Conservation (phyloP, 352 stramenopile genomes). For the Halophytophthora polymorphica region DNA sequence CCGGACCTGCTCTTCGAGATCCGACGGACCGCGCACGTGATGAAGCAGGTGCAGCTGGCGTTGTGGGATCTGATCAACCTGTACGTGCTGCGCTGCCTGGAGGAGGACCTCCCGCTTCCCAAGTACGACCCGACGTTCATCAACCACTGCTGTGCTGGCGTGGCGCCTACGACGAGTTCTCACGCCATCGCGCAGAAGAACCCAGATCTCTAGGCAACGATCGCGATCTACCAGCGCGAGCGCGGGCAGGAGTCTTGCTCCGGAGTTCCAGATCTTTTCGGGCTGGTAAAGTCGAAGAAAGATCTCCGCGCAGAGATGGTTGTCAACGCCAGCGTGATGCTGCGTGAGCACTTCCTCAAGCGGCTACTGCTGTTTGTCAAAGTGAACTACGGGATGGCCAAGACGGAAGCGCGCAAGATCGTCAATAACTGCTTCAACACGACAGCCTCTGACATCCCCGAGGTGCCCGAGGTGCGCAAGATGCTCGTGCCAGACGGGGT, state of each 20-base stretch:
- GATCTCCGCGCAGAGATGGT: slow-evolving; percentile 11
- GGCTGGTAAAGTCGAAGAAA: background rate
- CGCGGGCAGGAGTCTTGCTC: background rate
- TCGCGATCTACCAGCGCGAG: slow-evolving; percentile 6
- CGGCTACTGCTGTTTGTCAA: slow-evolving; percentile 4
- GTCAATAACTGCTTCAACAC: slow-evolving; percentile 11
- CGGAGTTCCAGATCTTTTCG: background rate
- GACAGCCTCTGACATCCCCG: background rate
- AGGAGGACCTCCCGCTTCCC: slow-evolving; percentile 9
- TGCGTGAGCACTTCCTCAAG: slow-evolving; percentile 7
- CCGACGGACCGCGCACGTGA: slow-evolving; percentile 3
- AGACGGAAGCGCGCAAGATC: slow-evolving; percentile 2
- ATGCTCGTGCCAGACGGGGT: slow-evolving; percentile 1
- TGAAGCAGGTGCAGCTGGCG: slow-evolving; percentile 21
- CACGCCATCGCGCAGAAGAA: slow-evolving; percentile 12
- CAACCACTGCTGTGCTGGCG: slow-evolving; percentile 13
- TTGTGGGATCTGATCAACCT: slow-evolving; percentile 13
- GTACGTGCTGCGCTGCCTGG: slow-evolving; percentile 11
- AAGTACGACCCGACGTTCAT: slow-evolving; percentile 14
- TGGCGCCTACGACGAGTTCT: slow-evolving; percentile 5
- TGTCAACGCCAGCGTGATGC: slow-evolving; percentile 6
- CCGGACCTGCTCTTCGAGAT: slow-evolving; percentile 8
- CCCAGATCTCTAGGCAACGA: slow-evolving; percentile 9
- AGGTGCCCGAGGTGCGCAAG: slow-evolving; percentile 4
- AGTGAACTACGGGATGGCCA: slow-evolving; percentile 4